These are phyloP conservation scores for Cafeteria roenbergensis DNA, from an alignment of 108 stramenopile genomes.

Conservation along the genomic window DNA sequence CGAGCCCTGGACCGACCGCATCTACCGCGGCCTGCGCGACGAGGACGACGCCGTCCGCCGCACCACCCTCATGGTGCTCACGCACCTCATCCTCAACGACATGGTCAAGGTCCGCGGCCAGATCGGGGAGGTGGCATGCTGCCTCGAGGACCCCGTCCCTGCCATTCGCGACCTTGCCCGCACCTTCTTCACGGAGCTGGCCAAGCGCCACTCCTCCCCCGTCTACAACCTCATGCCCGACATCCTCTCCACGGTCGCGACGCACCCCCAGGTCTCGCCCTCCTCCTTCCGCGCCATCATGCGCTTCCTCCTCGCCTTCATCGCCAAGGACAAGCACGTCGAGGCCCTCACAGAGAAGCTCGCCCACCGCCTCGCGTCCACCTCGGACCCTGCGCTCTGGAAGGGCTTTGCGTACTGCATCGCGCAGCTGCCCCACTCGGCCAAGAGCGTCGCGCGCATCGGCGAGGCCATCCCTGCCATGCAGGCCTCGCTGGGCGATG, in stretches of 20 bases:
- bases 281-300: conserved; percentile 62
- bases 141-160: conserved; percentile 62
- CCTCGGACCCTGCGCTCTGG: conserved; percentile 33
- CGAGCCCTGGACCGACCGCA: conserved; percentile 81
- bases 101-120: conserved; percentile 92
- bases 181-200: conserved; percentile 79
- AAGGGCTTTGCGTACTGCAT: conserved; percentile 82
- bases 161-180: conserved; percentile 72
- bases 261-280: conserved; percentile 3
- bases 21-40: conserved; percentile 89
- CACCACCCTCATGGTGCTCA: conserved; percentile 84
- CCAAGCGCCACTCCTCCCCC: conserved; percentile 63
- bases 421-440: conserved; percentile 68
- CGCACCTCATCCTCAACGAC: conserved; percentile 89
- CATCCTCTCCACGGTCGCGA: conserved; percentile 75
- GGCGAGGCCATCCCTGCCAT: conserved; percentile 69
- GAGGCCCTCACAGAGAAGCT: conserved; percentile 83
- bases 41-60: conserved; percentile 64
- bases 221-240: conserved; percentile 96
- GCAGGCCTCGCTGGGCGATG: conserved; percentile 74
- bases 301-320: conserved; percentile 78
- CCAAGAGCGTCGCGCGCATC: conserved; percentile 64
- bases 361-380: conserved; percentile 58
- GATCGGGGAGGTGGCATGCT: conserved; percentile 81
- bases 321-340: conserved; percentile 84